A percentile compares a stretch with the other conserved stretches of the same genome.
Conservation (phyloP, 768 basidiomycete species). For the Amanita phalloides region DNA sequence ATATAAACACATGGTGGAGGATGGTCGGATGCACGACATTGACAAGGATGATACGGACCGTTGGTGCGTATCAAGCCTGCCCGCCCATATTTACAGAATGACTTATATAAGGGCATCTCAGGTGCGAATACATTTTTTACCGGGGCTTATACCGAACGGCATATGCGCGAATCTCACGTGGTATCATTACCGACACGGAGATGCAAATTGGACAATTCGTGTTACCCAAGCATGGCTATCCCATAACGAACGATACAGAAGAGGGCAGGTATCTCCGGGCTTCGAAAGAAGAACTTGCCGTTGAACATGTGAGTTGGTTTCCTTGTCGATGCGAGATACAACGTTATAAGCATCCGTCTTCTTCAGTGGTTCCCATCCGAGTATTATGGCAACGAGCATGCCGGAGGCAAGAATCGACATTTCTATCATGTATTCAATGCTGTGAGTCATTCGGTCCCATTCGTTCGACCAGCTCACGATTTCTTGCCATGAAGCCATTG, state of each 20-base stretch:
- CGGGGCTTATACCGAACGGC: slow-evolving; percentile 68
- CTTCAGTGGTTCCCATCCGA: slow-evolving; percentile 67
- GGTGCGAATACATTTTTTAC: slow-evolving; percentile 91
- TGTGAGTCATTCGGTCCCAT: slow-evolving; percentile 24
- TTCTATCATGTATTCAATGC: slow-evolving; percentile 71
- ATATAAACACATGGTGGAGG: slow-evolving; percentile 65
- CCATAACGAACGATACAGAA: slow-evolving; percentile 45
- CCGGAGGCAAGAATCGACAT: slow-evolving; percentile 58
- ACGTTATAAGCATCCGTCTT: not conserved
- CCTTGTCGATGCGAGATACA: not conserved
- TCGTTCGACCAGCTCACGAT: not conserved
- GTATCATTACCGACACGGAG: slow-evolving; percentile 84
- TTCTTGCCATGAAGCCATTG: slow-evolving; percentile 18
- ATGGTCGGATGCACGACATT: slow-evolving; percentile 73
- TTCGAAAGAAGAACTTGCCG: slow-evolving; percentile 54
- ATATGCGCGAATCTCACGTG: slow-evolving; percentile 77
- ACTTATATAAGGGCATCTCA: slow-evolving; percentile 13
- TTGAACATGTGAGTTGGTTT: slow-evolving; percentile 41
- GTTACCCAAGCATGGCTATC: slow-evolving; percentile 46
- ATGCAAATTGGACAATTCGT: slow-evolving; percentile 83
- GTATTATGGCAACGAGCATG: slow-evolving; percentile 45
- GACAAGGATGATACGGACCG: slow-evolving; percentile 62
- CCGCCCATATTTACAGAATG: not conserved
- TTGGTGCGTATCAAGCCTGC: slow-evolving; percentile 33
- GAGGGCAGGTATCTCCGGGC: slow-evolving; percentile 58